Evolutionary conservation across 2,329 filamentous ascomycete genomes (phyloP).

Genomic region (Penicillium sp.): DNA sequence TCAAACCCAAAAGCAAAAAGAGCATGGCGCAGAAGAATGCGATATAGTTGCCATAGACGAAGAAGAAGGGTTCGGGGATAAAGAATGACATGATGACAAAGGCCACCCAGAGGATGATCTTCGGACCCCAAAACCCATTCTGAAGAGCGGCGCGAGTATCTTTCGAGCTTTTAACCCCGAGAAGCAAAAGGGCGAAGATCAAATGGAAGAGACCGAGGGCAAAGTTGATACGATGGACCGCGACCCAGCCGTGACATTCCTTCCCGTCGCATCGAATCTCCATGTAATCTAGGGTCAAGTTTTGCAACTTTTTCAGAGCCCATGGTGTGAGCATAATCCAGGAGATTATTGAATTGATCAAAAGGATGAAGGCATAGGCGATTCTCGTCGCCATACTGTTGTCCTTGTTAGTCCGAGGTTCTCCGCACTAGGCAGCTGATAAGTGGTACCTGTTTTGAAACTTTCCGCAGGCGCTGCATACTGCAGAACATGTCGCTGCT

Average conservation of each 20-base stretch:
- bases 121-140: slow-evolving; percentile 99
- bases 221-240: slow-evolving; percentile 97
- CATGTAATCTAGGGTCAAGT: slow-evolving; percentile 91
- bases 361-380: slow-evolving; percentile 89
- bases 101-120: slow-evolving; percentile 83
- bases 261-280: slow-evolving; percentile 89
- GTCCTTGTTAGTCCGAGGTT: slow-evolving; percentile 25
- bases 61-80: slow-evolving; percentile 92
- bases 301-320: slow-evolving; percentile 93
- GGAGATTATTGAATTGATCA: slow-evolving; percentile 93
- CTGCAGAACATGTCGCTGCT: slow-evolving; percentile 91
- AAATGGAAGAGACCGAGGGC: slow-evolving; percentile 92
- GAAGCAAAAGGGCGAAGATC: slow-evolving; percentile 75
- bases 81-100: slow-evolving; percentile 91
- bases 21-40: slow-evolving; percentile 84
- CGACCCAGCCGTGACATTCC: slow-evolving; percentile 91
- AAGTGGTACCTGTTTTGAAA: slow-evolving; percentile 80
- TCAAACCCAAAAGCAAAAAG: slow-evolving; percentile 87
- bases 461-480: slow-evolving; percentile 94
- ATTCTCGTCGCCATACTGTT: slow-evolving; percentile 90
- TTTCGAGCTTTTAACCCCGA: slow-evolving; percentile 84
- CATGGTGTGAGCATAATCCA: slow-evolving; percentile 99
- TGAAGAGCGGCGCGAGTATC: slow-evolving; percentile 85
- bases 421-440: slow-evolving; percentile 8
- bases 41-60: slow-evolving; percentile 94